Evolutionary conservation across 768 basidiomycete species (phyloP), one percentile per base, ranked within the genome.

Genomic region (Albatrellus ellisii): DNA sequence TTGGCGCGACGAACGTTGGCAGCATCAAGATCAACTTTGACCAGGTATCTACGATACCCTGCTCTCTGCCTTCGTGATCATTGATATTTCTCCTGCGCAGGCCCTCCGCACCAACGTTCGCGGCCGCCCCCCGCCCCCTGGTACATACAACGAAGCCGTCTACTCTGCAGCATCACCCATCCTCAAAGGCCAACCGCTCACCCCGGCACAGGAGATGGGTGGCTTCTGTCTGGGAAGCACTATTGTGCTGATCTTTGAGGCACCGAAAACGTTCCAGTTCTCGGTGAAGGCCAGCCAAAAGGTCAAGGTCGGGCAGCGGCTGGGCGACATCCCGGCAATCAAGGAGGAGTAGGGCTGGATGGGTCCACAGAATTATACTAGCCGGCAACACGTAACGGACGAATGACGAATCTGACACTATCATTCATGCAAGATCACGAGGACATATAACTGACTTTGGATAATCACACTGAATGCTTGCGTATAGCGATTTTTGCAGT

Each of bases 1-100:
- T 99, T 22, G 95, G 95, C 2, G 95, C 95, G 2, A 98, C 94
- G 9, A 98, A 99, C 58, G 95, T 98, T 39, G 95, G 95, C 4
- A 85, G 81, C 48, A 98, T 99, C 62, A 81, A 82, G 50, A 72
- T 99, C 56, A 92, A 95, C 58, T 99, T 99, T 59, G 95, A 99
- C 59, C 69, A 81, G 56, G 84, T 81, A 34, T 39, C 57, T 43
- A 29, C 10, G n/a, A n/a, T n/a, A n/a, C 18, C 20, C 4, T 37
- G 14, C 9, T 7, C 15, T 37, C 21, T 26, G 11, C 44, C 33
- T 43, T 36, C 7, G 10, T 15, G 4, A 26, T 18, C 9, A 27
- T 17, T 41, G 35, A 26, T 40, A 15, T 29, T 20, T 44, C 24
- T 10, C 11, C 26, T 18, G 7, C 33, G n/a, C 43, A 88, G 81